phyloP scores from a whole-genome alignment of 2,329 filamentous ascomycete genomes.

The Aspergillus versicolor region DNA sequence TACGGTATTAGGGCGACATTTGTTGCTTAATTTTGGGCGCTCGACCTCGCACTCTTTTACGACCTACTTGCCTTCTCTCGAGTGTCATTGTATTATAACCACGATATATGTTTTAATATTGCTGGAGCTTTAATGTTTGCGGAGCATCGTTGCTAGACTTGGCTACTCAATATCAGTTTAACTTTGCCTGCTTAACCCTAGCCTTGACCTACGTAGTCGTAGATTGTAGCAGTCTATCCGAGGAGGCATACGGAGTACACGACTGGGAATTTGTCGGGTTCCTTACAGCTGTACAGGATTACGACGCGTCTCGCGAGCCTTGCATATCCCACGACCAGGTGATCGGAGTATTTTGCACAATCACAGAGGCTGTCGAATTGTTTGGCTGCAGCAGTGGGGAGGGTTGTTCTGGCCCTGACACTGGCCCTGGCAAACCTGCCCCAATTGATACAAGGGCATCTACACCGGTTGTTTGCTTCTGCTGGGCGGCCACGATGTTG shows the following conservation, averaged over 20 bases:
- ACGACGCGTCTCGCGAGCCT: neutral
- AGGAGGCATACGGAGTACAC: too few species aligned
- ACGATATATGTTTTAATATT: neutral
- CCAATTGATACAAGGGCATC: neutral
- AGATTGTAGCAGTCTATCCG: neutral
- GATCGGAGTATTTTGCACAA: too few species aligned
- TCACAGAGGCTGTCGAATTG: too few species aligned
- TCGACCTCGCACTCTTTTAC: neutral
- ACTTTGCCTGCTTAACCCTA: neutral
- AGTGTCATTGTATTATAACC: neutral
- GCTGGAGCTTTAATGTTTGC: too few species aligned
- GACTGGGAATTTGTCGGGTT: too few species aligned
- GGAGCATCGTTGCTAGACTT: neutral
- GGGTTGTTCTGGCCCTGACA: neutral
- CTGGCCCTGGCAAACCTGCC: neutral
- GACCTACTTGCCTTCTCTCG: neutral
- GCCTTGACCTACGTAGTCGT: neutral
- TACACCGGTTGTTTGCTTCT: neutral
- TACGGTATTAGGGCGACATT: neutral
- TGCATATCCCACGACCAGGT: too few species aligned
- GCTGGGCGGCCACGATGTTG: neutral
- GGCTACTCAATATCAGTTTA: too few species aligned
- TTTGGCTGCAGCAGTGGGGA: too few species aligned
- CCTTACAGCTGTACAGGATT: neutral
- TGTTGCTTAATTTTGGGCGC: too few species aligned